These are phyloP conservation scores for Theileria parva DNA, from an alignment of 169 alveolate species.

Conservation along the genomic window DNA sequence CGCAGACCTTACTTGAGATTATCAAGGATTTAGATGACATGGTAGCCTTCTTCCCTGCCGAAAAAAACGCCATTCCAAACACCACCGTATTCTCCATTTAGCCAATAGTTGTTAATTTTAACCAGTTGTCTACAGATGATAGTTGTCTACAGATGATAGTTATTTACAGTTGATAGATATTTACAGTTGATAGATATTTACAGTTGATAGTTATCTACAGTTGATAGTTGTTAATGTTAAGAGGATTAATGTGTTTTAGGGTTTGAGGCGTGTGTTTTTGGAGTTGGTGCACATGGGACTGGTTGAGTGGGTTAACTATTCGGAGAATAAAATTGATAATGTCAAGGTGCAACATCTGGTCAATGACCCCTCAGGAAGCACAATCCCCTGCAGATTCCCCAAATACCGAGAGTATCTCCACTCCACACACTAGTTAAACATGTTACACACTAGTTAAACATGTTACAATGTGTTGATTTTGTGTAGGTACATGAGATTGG, in stretches of 20 bases:
- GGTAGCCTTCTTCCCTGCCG: constrained; percentile 36
- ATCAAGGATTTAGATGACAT: constrained; percentile 40
- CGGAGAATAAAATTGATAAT: constrained; percentile 31
- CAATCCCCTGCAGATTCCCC: constrained; percentile 62
- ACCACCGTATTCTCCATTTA: neutral
- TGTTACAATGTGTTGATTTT: neutral
- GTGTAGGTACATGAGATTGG: constrained; percentile 51
- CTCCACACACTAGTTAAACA: neutral
- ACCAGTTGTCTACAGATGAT: too few species aligned
- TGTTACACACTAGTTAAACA: neutral
- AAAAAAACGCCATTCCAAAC: constrained; percentile 29
- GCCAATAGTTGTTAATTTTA: neutral
- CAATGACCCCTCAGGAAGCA: constrained; percentile 39
- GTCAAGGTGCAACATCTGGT: neutral
- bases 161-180: neutral
- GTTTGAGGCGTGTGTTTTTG: constrained; percentile 35
- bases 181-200: too few species aligned
- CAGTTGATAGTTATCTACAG: neutral
- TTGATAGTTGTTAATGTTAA: neutral
- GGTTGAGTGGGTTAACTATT: constrained; percentile 57
- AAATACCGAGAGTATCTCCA: constrained; percentile 27
- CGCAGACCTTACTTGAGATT: constrained; percentile 33
- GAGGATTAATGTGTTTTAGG: constrained; percentile 13
- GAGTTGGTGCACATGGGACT: constrained; percentile 45
- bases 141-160: too few species aligned